phyloP scores from a whole-genome alignment of 139 green algal genomes.

The Auxenochlorella protothecoides region DNA sequence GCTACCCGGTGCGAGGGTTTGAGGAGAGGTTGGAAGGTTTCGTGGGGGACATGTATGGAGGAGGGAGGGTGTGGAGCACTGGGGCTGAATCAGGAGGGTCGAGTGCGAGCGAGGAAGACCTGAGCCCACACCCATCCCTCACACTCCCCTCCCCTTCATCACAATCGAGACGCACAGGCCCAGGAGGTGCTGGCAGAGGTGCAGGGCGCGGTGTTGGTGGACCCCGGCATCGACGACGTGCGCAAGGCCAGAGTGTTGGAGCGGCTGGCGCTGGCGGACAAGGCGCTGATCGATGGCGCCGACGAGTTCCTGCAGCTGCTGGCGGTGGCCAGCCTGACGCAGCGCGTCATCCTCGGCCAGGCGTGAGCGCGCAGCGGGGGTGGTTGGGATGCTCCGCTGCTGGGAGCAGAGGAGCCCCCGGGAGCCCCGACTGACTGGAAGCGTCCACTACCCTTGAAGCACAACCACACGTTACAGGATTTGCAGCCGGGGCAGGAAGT shows the following conservation, averaged over 20 bases:
- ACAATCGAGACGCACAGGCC: slow-evolving; percentile 8
- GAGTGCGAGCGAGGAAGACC: too few species aligned
- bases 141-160: neutral
- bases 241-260: slow-evolving; percentile 32
- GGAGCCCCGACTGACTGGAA: too few species aligned
- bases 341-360: slow-evolving; percentile 8
- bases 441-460: too few species aligned
- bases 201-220: slow-evolving; percentile 43
- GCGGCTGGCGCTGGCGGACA: slow-evolving; percentile 61
- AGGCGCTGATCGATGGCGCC: slow-evolving; percentile 62
- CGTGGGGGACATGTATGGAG: too few species aligned
- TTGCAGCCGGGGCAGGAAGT: too few species aligned
- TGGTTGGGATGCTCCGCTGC: too few species aligned
- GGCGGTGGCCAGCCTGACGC: slow-evolving; percentile 28
- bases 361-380: slow-evolving; percentile 2
- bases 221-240: slow-evolving; percentile 21
- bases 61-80: too few species aligned
- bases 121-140: neutral
- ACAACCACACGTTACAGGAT: too few species aligned
- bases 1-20: slow-evolving; percentile 38
- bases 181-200: slow-evolving; percentile 69
- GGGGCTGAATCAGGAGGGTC: too few species aligned
- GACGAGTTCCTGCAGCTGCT: slow-evolving; percentile 86
- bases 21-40: too few species aligned
- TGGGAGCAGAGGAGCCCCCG: too few species aligned